These are phyloP conservation scores for Fraxinus albicans DNA, from an alignment of 305 asterid species.

Conservation along the genomic window DNA sequence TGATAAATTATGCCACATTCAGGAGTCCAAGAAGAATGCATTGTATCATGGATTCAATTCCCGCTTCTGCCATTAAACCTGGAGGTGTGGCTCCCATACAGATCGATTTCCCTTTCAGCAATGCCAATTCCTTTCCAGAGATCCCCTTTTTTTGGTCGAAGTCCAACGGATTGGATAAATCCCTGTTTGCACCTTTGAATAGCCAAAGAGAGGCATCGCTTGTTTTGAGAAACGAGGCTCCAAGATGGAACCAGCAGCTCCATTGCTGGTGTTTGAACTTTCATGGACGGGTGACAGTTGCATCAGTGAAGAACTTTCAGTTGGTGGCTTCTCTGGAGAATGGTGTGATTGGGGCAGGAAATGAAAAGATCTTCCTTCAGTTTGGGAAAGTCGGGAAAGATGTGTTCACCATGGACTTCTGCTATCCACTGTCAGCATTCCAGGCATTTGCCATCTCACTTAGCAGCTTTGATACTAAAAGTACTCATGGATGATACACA, in stretches of 20 bases:
- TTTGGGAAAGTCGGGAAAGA: slow-evolving; percentile 95
- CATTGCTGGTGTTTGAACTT: slow-evolving; percentile 98
- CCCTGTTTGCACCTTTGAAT: slow-evolving; percentile 36
- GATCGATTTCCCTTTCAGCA: slow-evolving; percentile 46
- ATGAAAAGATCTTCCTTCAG: slow-evolving; percentile 76
- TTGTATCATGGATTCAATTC: slow-evolving; percentile 69
- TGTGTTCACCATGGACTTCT: slow-evolving; percentile 83
- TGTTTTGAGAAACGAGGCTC: slow-evolving; percentile 73
- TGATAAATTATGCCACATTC: slow-evolving; percentile 14
- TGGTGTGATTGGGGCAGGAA: slow-evolving; percentile 58
- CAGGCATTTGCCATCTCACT: slow-evolving; percentile 90
- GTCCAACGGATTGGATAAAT: slow-evolving; percentile 45
- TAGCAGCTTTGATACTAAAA: slow-evolving; percentile 91
- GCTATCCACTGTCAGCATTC: slow-evolving; percentile 82
- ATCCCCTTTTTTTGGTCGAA: slow-evolving; percentile 50
- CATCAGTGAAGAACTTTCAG: slow-evolving; percentile 92
- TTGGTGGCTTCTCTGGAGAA: slow-evolving; percentile 78
- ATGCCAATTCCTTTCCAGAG: slow-evolving; percentile 48
- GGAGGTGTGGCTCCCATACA: slow-evolving; percentile 74
- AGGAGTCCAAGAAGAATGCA: slow-evolving; percentile 97
- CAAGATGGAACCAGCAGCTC: slow-evolving; percentile 95
- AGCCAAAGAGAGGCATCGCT: slow-evolving; percentile 45
- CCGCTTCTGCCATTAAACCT: slow-evolving; percentile 66
- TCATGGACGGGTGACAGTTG: slow-evolving; percentile 88
- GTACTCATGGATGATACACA: slow-evolving; percentile 62